Base-by-base conservation (phyloP, 2,329 filamentous ascomycete species). In the Sclerotinia trifoliorum region DNA sequence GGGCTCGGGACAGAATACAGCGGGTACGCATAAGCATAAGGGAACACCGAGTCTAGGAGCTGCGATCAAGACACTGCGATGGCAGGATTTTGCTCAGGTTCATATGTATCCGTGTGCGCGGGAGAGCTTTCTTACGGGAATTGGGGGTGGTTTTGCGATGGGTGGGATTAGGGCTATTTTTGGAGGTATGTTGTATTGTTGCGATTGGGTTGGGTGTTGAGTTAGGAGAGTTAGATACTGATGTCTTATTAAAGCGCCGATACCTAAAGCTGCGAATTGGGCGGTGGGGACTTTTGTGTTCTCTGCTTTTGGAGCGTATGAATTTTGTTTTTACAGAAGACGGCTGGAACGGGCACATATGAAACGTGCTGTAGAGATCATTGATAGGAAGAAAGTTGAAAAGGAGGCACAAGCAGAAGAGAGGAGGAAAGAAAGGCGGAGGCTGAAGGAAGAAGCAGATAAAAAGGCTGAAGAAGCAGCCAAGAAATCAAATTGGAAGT, bases 101-200 rank as follows among this genome's bases (percentile, higher is more conserved):
- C 89, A 94, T 78, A 90, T 90, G 78, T 86, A 88, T 68, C 94
- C 94, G 0, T 98, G 95, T 79, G 90, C 92, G 26, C 85, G 94
- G 70, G 90, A 96, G 77, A 90, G 92, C 2, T 83, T 97, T 65
- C 81, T 98, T 73, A 88, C 91, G 1, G 95, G 93, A 32, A 96
- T 99, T 74, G 90, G 87, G 0, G 85, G 87, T 2, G 95, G 92
- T 4, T 91, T 93, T 71, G 90, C 85, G 5, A 80, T 92, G 44
- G 94, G 94, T 66, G 90, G 88, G 69, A 75, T 94, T 66, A 86
- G 90, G 71, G 90, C 89, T 74, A 83, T 97, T 29, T 80, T 93
- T 73, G 88, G 90, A 81, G 90, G 93, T 96, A 82, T 77, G 71
- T 68, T n/a, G 56, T 17, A 5, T 8, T 35, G 7, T 8, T 51